These are phyloP conservation scores for Leccinum imitatum DNA, from an alignment of 768 basidiomycete species.

Conservation along the genomic window DNA sequence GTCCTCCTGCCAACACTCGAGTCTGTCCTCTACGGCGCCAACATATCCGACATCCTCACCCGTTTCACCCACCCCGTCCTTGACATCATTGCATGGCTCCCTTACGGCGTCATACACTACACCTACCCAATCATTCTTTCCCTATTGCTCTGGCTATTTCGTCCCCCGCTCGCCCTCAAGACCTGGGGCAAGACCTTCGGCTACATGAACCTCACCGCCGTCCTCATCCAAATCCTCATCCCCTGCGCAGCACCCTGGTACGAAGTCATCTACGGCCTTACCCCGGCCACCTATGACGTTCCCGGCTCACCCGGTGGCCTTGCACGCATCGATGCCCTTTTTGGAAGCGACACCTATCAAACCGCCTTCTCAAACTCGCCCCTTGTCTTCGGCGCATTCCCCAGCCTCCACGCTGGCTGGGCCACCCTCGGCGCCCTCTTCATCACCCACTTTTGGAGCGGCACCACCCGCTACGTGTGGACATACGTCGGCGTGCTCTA, in stretches of 20 bases:
- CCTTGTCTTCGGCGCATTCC: conserved; percentile 96
- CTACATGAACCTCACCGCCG: conserved; percentile 88
- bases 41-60: conserved; percentile 96
- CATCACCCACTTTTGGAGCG: conserved; percentile 92
- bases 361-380: conserved; percentile 78
- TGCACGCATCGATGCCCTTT: conserved; percentile 86
- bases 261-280: conserved; percentile 94
- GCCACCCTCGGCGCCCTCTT: conserved; percentile 93
- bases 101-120: conserved; percentile 96
- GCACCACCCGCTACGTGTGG: conserved; percentile 68
- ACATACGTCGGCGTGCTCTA: conserved; percentile 82
- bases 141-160: conserved; percentile 86
- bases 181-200: conserved; percentile 89
- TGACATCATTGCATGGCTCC: conserved; percentile 93
- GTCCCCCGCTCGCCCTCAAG: conserved; percentile 73
- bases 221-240: conserved; percentile 82
- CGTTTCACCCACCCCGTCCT: conserved; percentile 90
- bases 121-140: conserved; percentile 84
- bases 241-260: conserved; percentile 98
- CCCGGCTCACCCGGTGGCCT: conserved; percentile 92
- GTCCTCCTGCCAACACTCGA: conserved; percentile 93
- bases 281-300: conserved; percentile 91
- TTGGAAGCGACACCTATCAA: conserved; percentile 37
- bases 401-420: conserved; percentile 86
- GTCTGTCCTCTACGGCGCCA: conserved; percentile 93